These are phyloP conservation scores for Aspergillus funiculosus DNA, from an alignment of 495 filamentous ascomycete genomes.

Conservation along the genomic window DNA sequence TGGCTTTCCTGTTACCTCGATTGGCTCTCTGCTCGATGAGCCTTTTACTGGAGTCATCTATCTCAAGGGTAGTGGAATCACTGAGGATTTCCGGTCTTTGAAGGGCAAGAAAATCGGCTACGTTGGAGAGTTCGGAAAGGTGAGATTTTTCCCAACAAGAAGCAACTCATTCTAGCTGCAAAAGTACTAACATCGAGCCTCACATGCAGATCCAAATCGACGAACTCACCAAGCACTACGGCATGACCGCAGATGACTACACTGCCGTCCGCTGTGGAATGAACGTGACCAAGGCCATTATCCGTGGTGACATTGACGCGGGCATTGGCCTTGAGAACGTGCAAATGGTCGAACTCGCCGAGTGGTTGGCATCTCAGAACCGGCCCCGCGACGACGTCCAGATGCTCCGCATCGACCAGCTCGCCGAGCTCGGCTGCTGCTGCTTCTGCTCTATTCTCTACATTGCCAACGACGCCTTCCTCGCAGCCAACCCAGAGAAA, in stretches of 20 bases:
- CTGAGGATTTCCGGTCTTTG: constrained; percentile 55
- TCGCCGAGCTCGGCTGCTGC: constrained; percentile 66
- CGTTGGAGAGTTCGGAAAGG: constrained; percentile 66
- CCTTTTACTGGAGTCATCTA: constrained; percentile 69
- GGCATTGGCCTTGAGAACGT: constrained; percentile 69
- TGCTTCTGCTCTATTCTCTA: constrained; percentile 72
- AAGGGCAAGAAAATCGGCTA: constrained; percentile 66
- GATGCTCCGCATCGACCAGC: constrained; percentile 69
- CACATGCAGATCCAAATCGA: constrained; percentile 63
- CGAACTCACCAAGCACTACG: constrained; percentile 66
- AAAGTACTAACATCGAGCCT: neutral
- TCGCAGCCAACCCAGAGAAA: constrained; percentile 54
- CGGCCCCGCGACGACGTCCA: constrained; percentile 58
- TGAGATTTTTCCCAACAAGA: constrained; percentile 1
- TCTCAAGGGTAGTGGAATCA: constrained; percentile 63
- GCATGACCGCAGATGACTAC: constrained; percentile 63
- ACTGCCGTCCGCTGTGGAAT: constrained; percentile 61
- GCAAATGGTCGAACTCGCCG: constrained; percentile 67
- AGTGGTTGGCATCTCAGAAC: constrained; percentile 56
- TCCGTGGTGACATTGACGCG: constrained; percentile 59
- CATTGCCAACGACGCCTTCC: constrained; percentile 62
- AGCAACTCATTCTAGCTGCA: neutral
- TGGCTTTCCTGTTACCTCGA: constrained; percentile 60
- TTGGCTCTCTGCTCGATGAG: constrained; percentile 64
- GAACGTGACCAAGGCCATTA: constrained; percentile 61